Conservation (phyloP, 208 protist genomes). For the Trypanosoma caninum region DNA sequence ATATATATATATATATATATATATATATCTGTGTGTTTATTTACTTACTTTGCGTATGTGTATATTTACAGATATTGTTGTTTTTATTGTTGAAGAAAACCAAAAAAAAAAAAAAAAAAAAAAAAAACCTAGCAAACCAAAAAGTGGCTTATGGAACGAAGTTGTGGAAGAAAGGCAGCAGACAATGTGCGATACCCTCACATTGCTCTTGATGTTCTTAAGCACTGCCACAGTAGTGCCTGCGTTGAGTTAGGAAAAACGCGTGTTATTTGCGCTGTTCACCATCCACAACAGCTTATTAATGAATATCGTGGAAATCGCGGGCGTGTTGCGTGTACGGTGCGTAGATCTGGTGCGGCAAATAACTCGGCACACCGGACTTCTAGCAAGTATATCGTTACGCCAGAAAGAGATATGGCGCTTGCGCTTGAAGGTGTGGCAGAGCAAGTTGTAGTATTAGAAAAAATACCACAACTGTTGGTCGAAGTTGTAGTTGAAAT, state of each 20-base stretch:
- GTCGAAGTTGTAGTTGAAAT: slow-evolving; percentile 77
- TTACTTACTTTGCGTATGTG: neutral
- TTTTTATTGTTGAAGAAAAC: slow-evolving; percentile 6
- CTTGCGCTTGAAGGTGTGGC: slow-evolving; percentile 75
- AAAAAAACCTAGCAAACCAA: neutral
- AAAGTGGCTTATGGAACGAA: slow-evolving; percentile 27
- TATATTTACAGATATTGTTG: no score
- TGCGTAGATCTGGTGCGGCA: slow-evolving; percentile 37
- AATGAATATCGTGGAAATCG: slow-evolving; percentile 79
- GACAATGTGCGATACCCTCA: slow-evolving; percentile 60
- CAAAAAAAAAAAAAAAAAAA: neutral
- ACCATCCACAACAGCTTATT: slow-evolving; percentile 79
- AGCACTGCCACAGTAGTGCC: slow-evolving; percentile 76
- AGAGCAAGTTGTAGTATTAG: slow-evolving; percentile 70
- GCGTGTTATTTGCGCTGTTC: slow-evolving; percentile 76
- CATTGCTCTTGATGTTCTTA: slow-evolving; percentile 62
- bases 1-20: neutral
- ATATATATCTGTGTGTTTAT: no score
- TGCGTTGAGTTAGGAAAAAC: slow-evolving; percentile 78
- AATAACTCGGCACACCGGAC: slow-evolving; percentile 20
- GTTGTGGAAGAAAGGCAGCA: slow-evolving; percentile 20
- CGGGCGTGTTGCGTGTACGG: slow-evolving; percentile 59
- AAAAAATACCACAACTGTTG: slow-evolving; percentile 73
- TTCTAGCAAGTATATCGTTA: slow-evolving; percentile 1
- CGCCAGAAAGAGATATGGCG: slow-evolving; percentile 48